Evolutionary conservation across 768 basidiomycete genomes (phyloP).

Genomic region (Asterophora lycoperdoides): DNA sequence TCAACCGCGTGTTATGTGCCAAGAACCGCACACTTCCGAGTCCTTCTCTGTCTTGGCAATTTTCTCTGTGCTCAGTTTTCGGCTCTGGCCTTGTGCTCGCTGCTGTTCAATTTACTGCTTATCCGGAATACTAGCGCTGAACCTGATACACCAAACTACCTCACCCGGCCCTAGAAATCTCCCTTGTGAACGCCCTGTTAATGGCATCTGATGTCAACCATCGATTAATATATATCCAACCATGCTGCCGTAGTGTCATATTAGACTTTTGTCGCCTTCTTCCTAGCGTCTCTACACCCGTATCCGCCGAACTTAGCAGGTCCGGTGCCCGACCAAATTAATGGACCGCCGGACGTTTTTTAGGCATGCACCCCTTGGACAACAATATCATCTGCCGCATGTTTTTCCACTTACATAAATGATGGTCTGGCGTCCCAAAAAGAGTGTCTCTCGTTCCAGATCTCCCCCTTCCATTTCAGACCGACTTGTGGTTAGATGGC

Average conservation of each 20-base stretch:
- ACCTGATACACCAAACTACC: too few relatives aligned
- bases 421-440: not conserved
- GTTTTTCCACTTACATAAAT: not conserved
- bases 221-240: slow-evolving; percentile 2
- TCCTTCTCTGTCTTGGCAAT: too few relatives aligned
- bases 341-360: slow-evolving; percentile 3
- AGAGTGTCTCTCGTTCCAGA: not conserved
- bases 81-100: too few relatives aligned
- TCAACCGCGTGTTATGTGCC: not conserved
- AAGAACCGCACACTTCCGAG: not conserved
- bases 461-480: not conserved
- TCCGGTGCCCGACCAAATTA: not conserved
- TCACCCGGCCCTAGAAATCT: too few relatives aligned
- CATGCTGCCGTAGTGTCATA: slow-evolving; percentile 1
- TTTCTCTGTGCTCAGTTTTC: too few relatives aligned
- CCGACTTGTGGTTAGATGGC: not conserved
- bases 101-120: too few relatives aligned
- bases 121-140: too few relatives aligned
- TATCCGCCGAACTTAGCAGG: slow-evolving; percentile 3
- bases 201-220: slow-evolving; percentile 1
- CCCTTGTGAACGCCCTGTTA: too few relatives aligned
- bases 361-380: not conserved
- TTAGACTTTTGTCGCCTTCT: not conserved
- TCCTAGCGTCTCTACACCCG: not conserved
- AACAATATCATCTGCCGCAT: slow-evolving; percentile 2